Percentiles rank a stretch among this genome's conserved stretches.
Evolutionary conservation across 1,284 basidiomycete genomes (phyloP).

Genomic region (Schizophyllum commune): DNA sequence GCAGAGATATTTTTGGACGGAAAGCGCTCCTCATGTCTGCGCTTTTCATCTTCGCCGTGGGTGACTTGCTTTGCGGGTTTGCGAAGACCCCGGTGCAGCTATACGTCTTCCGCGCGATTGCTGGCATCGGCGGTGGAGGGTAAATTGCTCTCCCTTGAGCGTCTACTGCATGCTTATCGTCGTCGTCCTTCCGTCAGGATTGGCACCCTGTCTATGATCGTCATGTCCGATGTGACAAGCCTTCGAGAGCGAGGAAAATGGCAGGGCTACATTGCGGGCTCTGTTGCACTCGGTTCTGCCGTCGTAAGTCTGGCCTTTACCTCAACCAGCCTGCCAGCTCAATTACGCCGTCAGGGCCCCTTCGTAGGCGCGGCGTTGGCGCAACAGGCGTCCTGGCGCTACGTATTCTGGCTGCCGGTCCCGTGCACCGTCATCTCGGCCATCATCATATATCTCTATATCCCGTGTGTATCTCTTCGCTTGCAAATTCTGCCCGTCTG

Average conservation of each 20-base stretch:
- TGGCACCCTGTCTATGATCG: slow-evolving; percentile 29
- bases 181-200: not conserved
- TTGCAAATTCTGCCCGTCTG: slow-evolving; percentile 44
- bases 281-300: slow-evolving; percentile 29
- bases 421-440: slow-evolving; percentile 49
- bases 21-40: slow-evolving; percentile 57
- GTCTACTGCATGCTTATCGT: too few relatives aligned
- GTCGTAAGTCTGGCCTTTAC: slow-evolving; percentile 11
- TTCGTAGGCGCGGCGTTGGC: slow-evolving; percentile 49
- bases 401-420: slow-evolving; percentile 53
- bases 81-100: slow-evolving; percentile 59
- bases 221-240: slow-evolving; percentile 58
- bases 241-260: slow-evolving; percentile 57
- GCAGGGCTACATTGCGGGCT: slow-evolving; percentile 52
- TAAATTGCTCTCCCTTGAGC: too few relatives aligned
- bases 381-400: slow-evolving; percentile 55
- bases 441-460: slow-evolving; percentile 46
- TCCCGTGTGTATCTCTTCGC: slow-evolving; percentile 58
- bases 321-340: slow-evolving; percentile 5
- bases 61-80: slow-evolving; percentile 52
- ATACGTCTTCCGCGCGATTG: slow-evolving; percentile 56
- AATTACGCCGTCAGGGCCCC: slow-evolving; percentile 32
- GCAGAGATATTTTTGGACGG: slow-evolving; percentile 68
- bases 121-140: not conserved
- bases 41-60: slow-evolving; percentile 56